Evolutionary conservation across 768 basidiomycete genomes (phyloP), one percentile per base, ranked within the genome.

Genomic region (Lentinula guzmanii): DNA sequence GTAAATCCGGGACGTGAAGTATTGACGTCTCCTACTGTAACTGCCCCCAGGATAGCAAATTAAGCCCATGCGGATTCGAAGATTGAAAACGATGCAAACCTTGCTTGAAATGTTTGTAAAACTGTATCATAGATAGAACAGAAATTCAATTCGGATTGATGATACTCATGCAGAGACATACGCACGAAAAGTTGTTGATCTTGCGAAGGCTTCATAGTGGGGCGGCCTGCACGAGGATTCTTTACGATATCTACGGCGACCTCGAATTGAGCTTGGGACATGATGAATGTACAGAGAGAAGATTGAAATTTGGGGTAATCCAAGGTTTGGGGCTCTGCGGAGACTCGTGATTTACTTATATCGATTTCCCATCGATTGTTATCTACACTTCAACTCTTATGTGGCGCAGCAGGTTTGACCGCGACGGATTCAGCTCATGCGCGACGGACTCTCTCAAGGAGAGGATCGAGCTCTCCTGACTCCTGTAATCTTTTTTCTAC

Each of bases 91-190:
- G 21, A 48, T 54, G 59, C 72, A 50, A 59, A 89, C 93, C 93
- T 81, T 96, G 95, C 82, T 98, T 99, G 84, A 80, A 98, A 74
- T 88, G 85, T 66, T 81, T 82, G 81, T 98, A 99, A 81, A 97
- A 97, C 95, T 98, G 68, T 18, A 62, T 63, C 33, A 35, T 56
- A 62, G 18, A 62, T 11, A 63, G 62, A 63, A 62, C 24, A 63
- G 63, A 52, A 51, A 58, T 53, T 62, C 45, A 64, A 24, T 43
- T 9, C 11, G 46, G 10, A 52, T 18, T 60, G 28, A 60, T 48
- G 52, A 50, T 34, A 46, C 13, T 33, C n/a, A 31, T 21, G 24
- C 24, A 13, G 11, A 3, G n/a, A 13, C 4, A n/a, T 39, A 77
- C 90, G 71, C 73, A 95, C 95, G 67, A 76, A 78, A 66, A 98